Evolutionary conservation across 495 filamentous ascomycete species (phyloP), one percentile per base, ranked within the genome.

Genomic region (Chaetomidium leptoderma): DNA sequence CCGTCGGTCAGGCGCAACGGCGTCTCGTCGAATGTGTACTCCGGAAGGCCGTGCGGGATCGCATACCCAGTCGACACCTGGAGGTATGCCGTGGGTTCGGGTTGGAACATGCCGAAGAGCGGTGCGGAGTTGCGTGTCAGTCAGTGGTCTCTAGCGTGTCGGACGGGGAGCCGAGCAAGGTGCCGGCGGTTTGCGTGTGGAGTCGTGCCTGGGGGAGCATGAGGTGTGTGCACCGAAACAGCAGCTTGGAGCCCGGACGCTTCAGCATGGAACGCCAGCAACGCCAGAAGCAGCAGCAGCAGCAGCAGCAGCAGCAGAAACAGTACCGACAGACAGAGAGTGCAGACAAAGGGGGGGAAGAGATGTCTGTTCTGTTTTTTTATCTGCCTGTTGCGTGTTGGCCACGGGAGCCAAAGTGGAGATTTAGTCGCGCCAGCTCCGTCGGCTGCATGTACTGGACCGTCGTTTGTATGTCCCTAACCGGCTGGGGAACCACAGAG

Each of bases 81-180:
- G 57, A 67, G 68, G 65, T 70, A 81, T 45, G 78, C 72, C 42
- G 77, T 76, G 43, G 78, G 66, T 59, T 80, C 74, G 66, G 79
- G 73, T 65, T 80, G 78, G 71, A 77, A 82, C 79, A 82, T 82
- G 70, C 71, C 74, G 70, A 49, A 39, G 16, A 13, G 23, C 33
- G 23, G 17, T 55, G 43, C 33, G 37, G 39, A 55, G 44, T 29
- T n/a, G n/a, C 0, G 44, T 42, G 43, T 44, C 59, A 44, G 43
- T 36, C n/a, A 39, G 30, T 29, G 13, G 47, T n/a, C 10, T 32
- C 16, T 37, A 47, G 53, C 52, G 53, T 47, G 45, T 32, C 44
- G 44, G 23, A n/a, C 30, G 39, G n/a, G n/a, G 52, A n/a, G 39
- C 29, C 40, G 29, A 32, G 2, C 9, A 32, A 32, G 43, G 21